phyloP scores from a whole-genome alignment of 495 filamentous ascomycete genomes.

The Neurospora cerealis region DNA sequence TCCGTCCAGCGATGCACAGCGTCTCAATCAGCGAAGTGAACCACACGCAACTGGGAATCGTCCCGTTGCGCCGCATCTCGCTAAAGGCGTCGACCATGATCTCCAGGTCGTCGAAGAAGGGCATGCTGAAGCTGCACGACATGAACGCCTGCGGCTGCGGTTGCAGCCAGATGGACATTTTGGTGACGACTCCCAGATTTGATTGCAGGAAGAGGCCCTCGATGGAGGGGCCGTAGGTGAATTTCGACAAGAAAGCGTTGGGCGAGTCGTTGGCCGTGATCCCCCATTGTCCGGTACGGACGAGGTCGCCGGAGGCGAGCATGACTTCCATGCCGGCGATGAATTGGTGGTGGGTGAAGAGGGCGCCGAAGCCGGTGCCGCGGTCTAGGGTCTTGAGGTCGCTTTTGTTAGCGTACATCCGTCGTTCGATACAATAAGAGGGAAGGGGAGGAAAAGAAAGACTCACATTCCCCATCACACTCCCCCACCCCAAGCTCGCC shows the following conservation, averaged over 20 bases:
- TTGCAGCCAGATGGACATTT: constrained; percentile 36
- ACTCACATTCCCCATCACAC: constrained; percentile 43
- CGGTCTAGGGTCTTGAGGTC: constrained; percentile 27
- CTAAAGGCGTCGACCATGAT: constrained; percentile 31
- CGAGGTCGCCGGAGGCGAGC: constrained; percentile 35
- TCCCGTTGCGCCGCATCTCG: constrained; percentile 27
- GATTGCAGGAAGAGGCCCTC: constrained; percentile 41
- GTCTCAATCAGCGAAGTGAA: constrained; percentile 38
- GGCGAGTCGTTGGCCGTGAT: constrained; percentile 26
- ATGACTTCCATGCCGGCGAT: constrained; percentile 41
- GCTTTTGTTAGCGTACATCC: not conserved
- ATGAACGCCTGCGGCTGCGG: constrained; percentile 40
- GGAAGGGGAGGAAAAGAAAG: not conserved
- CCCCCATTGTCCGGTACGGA: constrained; percentile 42
- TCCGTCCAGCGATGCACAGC: constrained; percentile 35
- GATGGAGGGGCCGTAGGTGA: constrained; percentile 37
- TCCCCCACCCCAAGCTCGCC: constrained; percentile 48
- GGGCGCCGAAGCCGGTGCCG: constrained; percentile 35
- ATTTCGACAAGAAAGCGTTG: constrained; percentile 35
- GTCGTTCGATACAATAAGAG: not conserved
- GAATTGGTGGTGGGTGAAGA: constrained; percentile 39
- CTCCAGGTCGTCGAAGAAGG: constrained; percentile 35
- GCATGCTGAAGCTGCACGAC: constrained; percentile 39
- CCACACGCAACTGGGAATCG: constrained; percentile 30
- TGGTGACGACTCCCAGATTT: constrained; percentile 41